Base-by-base conservation (phyloP, 345 rosid genomes). In the Rhodamnia rubescens region DNA sequence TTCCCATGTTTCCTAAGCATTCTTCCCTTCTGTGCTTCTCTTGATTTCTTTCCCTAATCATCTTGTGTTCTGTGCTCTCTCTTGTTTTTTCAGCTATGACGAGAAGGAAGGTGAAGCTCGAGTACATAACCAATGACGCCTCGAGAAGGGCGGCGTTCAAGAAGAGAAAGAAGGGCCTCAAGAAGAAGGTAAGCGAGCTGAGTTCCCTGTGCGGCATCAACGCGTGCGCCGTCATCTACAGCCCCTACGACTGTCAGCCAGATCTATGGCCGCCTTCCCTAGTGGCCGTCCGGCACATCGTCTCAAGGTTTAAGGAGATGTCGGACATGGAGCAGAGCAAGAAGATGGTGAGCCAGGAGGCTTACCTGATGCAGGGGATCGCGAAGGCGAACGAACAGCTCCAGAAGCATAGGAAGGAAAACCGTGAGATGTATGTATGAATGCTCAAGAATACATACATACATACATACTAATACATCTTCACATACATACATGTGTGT, bases 181-280 rank as follows among this genome's bases (percentile, higher is more conserved):
- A 93, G 87, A 95, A 93, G 91, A 95, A 95, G 88, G 93, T 92
- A 58, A 82, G 89, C 27, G 96, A 95, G 89, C 85, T 93, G n/a
- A 90, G 90, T 74, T 92, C 91, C 26, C 92, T 93, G 0, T 95
- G 97, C n/a, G 97, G 89, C 14, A 89, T 94, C 53, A 90, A 91
- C 2, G 91, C 93, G 6, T 93, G 93, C 27, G 90, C 92, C 0
- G 61, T 92, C 36, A 27, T 93, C 82, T 86, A 89, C n/a, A 89
- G 92, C 69, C 86, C 89, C 0, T 89, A 86, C 27, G 93, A 91
- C 1, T 0, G 86, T 11, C 87, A 49, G 11, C 93, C 92, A 1
- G 93, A 90, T 87, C 84, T 91, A 11, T 93, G 94, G 93, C 95
- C 96, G 0, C 54, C 85, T 3, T 85, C 94, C 22, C 85, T 85